phyloP scores from a whole-genome alignment of 371 early-diverging fungal genomes.

The Syncephalastrum sp. region DNA sequence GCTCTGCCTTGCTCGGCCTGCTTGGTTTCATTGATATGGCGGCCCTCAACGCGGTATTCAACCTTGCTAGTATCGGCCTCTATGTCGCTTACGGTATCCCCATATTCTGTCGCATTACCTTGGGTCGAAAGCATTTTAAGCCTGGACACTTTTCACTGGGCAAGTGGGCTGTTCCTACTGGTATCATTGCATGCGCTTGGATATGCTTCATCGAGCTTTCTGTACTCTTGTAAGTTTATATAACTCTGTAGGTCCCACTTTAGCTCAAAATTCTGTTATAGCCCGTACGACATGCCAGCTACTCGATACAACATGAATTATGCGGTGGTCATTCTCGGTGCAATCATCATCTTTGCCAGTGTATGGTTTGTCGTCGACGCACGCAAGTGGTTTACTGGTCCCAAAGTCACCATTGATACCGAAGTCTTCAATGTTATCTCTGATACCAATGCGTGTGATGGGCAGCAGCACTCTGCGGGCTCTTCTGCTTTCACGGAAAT shows the following conservation, averaged over 20 bases:
- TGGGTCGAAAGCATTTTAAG: constrained; percentile 16
- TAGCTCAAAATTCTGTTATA: constrained; percentile 45
- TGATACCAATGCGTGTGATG: too few relatives aligned
- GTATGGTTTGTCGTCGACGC: constrained; percentile 18
- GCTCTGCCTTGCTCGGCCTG: constrained; percentile 48
- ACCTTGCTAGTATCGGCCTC: constrained; percentile 64
- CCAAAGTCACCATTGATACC: too few relatives aligned
- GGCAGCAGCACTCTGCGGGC: too few relatives aligned
- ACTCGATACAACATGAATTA: constrained; percentile 50
- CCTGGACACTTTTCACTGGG: constrained; percentile 23
- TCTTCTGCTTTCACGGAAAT: too few relatives aligned
- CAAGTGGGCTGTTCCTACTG: constrained; percentile 14
- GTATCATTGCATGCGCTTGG: constrained; percentile 20
- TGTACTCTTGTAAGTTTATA: constrained; percentile 31
- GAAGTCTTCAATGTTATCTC: too few relatives aligned
- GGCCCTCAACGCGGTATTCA: constrained; percentile 55
- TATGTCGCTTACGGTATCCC: constrained; percentile 53
- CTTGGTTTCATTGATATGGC: constrained; percentile 39
- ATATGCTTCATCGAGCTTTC: constrained; percentile 25
- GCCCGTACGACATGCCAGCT: constrained; percentile 39
- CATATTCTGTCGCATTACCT: constrained; percentile 19
- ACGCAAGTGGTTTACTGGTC: not conserved
- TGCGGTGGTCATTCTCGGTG: constrained; percentile 51
- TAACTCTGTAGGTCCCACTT: constrained; percentile 9
- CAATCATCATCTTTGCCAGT: constrained; percentile 11